Percentiles rank a stretch among this genome's conserved stretches.
Conservation (phyloP, 2,329 filamentous ascomycete species). For the Alternaria dauci region DNA sequence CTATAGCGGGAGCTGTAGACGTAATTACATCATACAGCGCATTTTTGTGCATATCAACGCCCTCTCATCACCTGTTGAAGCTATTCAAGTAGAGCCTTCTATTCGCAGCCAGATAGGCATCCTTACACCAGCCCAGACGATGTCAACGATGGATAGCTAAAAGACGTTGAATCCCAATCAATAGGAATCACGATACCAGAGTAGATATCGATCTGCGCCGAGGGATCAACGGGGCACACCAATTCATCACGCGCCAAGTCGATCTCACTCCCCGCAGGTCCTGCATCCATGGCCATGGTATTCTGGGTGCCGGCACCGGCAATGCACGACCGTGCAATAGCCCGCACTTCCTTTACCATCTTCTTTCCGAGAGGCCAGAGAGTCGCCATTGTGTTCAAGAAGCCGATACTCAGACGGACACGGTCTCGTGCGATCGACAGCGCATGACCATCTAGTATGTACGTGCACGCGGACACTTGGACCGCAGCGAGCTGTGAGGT, state of each 20-base stretch:
- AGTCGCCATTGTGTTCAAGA: conserved; percentile 70
- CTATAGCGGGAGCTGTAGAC: neutral
- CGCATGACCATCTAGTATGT: conserved; percentile 58
- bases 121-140: conserved; percentile 17
- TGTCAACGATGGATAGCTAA: conserved; percentile 23
- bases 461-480: conserved; percentile 70
- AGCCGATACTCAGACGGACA: conserved; percentile 79
- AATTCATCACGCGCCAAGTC: conserved; percentile 44
- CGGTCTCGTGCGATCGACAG: conserved; percentile 74
- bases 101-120: neutral
- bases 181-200: conserved; percentile 37
- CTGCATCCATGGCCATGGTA: conserved; percentile 18
- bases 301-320: conserved; percentile 16
- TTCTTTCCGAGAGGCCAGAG: conserved; percentile 75
- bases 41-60: neutral
- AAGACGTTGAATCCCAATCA: conserved; percentile 28
- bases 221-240: conserved; percentile 40
- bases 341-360: conserved; percentile 76
- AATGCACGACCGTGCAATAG: conserved; percentile 74
- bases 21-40: conserved; percentile 3
- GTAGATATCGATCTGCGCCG: conserved; percentile 45
- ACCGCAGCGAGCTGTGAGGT: conserved; percentile 39
- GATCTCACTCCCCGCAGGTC: conserved; percentile 23
- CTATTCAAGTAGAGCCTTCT: neutral
- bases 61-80: neutral